Evolutionary conservation across 257 asterid species (phyloP), one percentile per base, ranked within the genome.

Genomic region (Thymus mandschuricus): DNA sequence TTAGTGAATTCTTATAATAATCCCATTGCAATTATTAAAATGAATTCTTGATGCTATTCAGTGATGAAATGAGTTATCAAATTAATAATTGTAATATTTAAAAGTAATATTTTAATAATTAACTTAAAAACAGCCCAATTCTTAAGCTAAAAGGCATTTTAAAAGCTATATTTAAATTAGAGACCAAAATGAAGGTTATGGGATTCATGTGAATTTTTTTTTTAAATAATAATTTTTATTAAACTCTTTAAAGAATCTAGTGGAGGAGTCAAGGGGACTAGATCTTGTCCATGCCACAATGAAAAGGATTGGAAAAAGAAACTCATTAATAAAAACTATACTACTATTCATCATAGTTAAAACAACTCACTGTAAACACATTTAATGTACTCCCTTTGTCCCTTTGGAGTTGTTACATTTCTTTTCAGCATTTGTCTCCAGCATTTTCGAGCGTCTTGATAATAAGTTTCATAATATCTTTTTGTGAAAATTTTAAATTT

Each of bases 201-300:
- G 61, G 60, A 66, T 29, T 28, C 66, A 29, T 59, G 60, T 61
- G 70, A 57, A 64, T 44, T 21, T 62, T 81, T 13, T 21, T 21
- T 21, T 21, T 21, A 0, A 21, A 21, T 21, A 21, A 21, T 21
- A 21, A 21, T 21, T 21, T 57, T 2, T 46, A 77, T 52, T 71
- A 28, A 65, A 76, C 48, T 57, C 45, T n/a, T 33, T 10, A 76
- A 81, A 79, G 61, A 46, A 35, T 35, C 38, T 77, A 82, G 86
- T 85, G 89, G 89, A 80, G 49, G 75, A 80, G 87, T 85, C 86
- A 78, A 85, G 79, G 84, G 74, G 76, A 76, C 57, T 75, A 76
- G 79, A 76, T 79, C 63, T 68, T 81, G 78, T 76, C 62, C 76
- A 66, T 70, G 77, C 56, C 74, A 79, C 60, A 13, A 60, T 64